Evolutionary conservation across 371 early-diverging fungal species (phyloP).

Genomic region (Zopfochytrium polystomum): DNA sequence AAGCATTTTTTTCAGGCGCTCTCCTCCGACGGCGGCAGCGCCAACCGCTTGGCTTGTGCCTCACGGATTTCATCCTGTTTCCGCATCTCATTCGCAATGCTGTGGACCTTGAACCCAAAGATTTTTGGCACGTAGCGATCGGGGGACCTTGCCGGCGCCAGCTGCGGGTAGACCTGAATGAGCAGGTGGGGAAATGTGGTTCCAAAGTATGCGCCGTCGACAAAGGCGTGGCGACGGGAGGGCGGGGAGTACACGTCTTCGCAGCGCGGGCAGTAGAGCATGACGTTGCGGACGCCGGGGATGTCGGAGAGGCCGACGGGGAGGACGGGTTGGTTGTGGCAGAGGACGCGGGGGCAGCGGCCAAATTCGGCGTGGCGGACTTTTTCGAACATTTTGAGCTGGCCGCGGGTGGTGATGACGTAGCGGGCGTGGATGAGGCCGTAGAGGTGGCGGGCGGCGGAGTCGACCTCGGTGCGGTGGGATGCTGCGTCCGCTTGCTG

Average conservation of each 20-base stretch:
- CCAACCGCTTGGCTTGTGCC: conserved; percentile 49
- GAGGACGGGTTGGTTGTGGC: conserved; percentile 69
- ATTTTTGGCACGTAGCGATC: conserved; percentile 90
- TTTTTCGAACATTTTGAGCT: conserved; percentile 58
- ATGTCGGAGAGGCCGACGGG: conserved; percentile 79
- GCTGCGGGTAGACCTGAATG: conserved; percentile 53
- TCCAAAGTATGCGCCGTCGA: conserved; percentile 82
- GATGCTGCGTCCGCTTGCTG: conserved; percentile 20
- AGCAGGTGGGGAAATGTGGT: conserved; percentile 64
- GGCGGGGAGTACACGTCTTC: conserved; percentile 85
- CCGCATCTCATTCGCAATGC: conserved; percentile 79
- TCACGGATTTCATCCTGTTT: conserved; percentile 82
- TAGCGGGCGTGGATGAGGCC: conserved; percentile 67
- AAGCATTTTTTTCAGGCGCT: too few relatives aligned
- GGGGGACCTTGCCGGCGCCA: conserved; percentile 47
- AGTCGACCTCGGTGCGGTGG: conserved; percentile 56
- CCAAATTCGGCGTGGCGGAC: conserved; percentile 72
- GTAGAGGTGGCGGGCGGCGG: conserved; percentile 74
- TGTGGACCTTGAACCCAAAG: conserved; percentile 93
- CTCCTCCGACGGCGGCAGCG: too few relatives aligned
- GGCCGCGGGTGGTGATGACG: conserved; percentile 56
- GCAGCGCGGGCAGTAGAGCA: conserved; percentile 79
- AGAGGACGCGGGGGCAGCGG: conserved; percentile 74
- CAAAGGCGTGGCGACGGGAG: conserved; percentile 61
- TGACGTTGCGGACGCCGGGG: conserved; percentile 43